These are phyloP conservation scores for Euphorbia peplus DNA, from an alignment of 345 rosid genomes.

Conservation along the genomic window DNA sequence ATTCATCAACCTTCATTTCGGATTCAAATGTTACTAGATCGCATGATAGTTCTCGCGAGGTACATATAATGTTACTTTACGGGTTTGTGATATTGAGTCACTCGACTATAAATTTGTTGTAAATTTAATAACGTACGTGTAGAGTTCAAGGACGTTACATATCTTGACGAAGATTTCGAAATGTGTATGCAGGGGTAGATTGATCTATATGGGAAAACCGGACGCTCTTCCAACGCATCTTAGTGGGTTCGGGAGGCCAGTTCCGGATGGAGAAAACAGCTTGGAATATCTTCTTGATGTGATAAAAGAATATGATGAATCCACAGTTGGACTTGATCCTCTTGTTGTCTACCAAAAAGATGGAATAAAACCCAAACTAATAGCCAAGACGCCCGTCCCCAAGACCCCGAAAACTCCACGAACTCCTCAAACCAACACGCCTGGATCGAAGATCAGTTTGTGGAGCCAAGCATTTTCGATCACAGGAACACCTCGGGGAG, in stretches of 20 bases:
- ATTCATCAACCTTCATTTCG: constrained; percentile 76
- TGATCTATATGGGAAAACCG: constrained; percentile 59
- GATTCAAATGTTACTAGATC: constrained; percentile 57
- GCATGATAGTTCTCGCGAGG: constrained; percentile 33
- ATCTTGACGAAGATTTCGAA: constrained; percentile 9
- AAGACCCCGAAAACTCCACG: constrained; percentile 30
- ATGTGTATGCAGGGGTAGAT: constrained; percentile 43
- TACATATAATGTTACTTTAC: too few relatives aligned
- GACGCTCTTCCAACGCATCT: constrained; percentile 44
- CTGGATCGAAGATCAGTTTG: constrained; percentile 43
- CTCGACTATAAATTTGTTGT: too few relatives aligned
- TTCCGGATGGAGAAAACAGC: constrained; percentile 72
- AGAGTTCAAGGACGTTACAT: background rate
- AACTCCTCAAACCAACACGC: constrained; percentile 19
- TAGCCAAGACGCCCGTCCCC: constrained; percentile 40
- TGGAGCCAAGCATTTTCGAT: constrained; percentile 35
- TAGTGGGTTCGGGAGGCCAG: constrained; percentile 58
- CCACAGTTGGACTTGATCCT: constrained; percentile 58
- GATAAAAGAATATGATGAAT: constrained; percentile 68
- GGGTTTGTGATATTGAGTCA: too few relatives aligned
- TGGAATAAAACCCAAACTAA: constrained; percentile 54
- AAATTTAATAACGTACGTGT: too few relatives aligned
- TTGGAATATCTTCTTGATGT: constrained; percentile 76
- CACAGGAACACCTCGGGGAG: constrained; percentile 32
- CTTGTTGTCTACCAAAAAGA: constrained; percentile 53